Evolutionary conservation across 129 eudicot species (phyloP).

Genomic region (Logfia minima): DNA sequence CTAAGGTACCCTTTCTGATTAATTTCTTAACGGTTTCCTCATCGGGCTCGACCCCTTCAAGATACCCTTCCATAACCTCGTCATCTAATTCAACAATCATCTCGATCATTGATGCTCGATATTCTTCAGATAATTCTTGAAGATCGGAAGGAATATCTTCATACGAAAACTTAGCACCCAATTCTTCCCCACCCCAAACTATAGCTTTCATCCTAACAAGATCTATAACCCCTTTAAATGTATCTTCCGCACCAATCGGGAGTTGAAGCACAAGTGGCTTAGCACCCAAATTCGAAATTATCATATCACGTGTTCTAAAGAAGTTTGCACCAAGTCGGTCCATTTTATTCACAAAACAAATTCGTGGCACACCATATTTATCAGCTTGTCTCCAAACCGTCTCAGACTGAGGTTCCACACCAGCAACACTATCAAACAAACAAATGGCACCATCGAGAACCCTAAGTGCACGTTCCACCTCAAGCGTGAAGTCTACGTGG

Average conservation of each 20-base stretch:
- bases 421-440: conserved; percentile 94
- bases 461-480: conserved; percentile 96
- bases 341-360: conserved; percentile 98
- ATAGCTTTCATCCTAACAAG: conserved; percentile 84
- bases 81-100: conserved; percentile 84
- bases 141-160: conserved; percentile 85
- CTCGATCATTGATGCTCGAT: conserved; percentile 63
- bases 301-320: conserved; percentile 90
- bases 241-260: conserved; percentile 87
- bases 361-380: conserved; percentile 90
- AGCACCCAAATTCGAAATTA: conserved; percentile 81
- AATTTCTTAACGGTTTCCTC: conserved; percentile 69
- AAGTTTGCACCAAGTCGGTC: conserved; percentile 94
- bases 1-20: conserved; percentile 82
- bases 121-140: conserved; percentile 67
- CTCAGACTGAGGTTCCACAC: conserved; percentile 98
- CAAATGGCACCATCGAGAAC: conserved; percentile 97
- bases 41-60: conserved; percentile 91
- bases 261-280: conserved; percentile 86
- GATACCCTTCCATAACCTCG: conserved; percentile 77
- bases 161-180: conserved; percentile 85
- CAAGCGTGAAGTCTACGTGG: conserved; percentile 99
- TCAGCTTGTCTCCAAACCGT: conserved; percentile 99
- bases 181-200: conserved; percentile 91
- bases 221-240: conserved; percentile 79